A percentile compares a stretch with the other conserved stretches of the same genome.
These are phyloP conservation scores for grape (Vitis vinifera) DNA, from an alignment of 164 flowering plant genomes.

Conservation along the genomic window DNA sequence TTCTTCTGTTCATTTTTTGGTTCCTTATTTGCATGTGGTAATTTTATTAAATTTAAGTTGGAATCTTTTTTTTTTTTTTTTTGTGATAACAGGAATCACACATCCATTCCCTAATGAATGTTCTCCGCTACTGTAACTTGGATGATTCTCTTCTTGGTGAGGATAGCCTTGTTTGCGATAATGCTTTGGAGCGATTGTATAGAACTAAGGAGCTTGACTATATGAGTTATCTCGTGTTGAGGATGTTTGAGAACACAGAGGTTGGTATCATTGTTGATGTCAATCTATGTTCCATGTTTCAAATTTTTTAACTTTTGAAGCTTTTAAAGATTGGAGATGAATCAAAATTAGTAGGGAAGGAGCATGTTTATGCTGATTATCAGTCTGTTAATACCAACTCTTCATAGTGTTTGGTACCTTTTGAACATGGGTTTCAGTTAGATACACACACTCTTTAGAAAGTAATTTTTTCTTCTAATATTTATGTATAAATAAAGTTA, in stretches of 20 bases:
- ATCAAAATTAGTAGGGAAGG: too few species aligned
- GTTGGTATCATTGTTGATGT: constrained; percentile 28
- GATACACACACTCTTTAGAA: too few species aligned
- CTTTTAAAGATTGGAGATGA: too few species aligned
- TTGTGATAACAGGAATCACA: constrained; percentile 82
- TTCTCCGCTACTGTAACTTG: constrained; percentile 95
- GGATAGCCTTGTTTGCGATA: constrained; percentile 77
- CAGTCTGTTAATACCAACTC: too few species aligned
- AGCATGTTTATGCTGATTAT: too few species aligned
- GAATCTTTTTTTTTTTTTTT: not conserved
- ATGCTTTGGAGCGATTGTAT: constrained; percentile 78
- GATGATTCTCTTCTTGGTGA: constrained; percentile 95
- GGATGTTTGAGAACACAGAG: constrained; percentile 96
- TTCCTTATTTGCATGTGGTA: not conserved
- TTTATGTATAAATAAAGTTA: too few species aligned
- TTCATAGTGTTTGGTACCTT: too few species aligned
- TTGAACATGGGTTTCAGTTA: too few species aligned
- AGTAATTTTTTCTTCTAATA: too few species aligned
- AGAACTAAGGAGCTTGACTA: constrained; percentile 97
- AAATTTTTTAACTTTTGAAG: not conserved
- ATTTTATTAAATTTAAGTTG: not conserved
- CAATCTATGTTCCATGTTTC: not conserved
- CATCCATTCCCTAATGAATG: constrained; percentile 97
- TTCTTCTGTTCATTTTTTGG: not conserved
- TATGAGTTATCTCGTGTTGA: constrained; percentile 94